These are phyloP conservation scores for Amorphotheca resinae DNA, from an alignment of 495 filamentous ascomycete genomes.

Conservation along the genomic window DNA sequence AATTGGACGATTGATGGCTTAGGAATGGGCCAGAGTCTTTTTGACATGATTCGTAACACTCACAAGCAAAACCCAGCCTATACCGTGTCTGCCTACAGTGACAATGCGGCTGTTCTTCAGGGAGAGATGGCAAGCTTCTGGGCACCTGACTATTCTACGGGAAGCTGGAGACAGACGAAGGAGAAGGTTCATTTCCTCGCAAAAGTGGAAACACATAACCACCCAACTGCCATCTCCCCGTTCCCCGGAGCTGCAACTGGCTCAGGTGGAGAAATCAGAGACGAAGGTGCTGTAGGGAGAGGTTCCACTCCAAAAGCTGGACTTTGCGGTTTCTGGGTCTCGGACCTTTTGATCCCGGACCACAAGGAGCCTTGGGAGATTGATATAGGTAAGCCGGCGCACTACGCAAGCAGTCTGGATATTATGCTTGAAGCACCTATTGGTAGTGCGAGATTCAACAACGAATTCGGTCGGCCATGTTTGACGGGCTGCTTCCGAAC, in stretches of 20 bases:
- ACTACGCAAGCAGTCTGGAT: constrained; percentile 85
- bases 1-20: constrained; percentile 93
- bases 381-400: constrained; percentile 76
- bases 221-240: constrained; percentile 90
- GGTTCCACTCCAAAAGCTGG: constrained; percentile 92
- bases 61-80: constrained; percentile 64
- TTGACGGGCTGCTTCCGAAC: constrained; percentile 85
- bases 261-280: constrained; percentile 86
- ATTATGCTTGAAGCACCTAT: constrained; percentile 97
- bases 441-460: constrained; percentile 90
- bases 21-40: constrained; percentile 63
- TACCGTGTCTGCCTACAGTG: constrained; percentile 90
- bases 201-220: constrained; percentile 97
- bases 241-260: constrained; percentile 83
- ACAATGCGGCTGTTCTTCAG: constrained; percentile 88
- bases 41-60: constrained; percentile 92
- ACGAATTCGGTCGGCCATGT: constrained; percentile 92
- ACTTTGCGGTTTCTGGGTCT: constrained; percentile 85
- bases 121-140: constrained; percentile 65
- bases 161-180: constrained; percentile 77
- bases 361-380: constrained; percentile 77
- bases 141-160: constrained; percentile 74
- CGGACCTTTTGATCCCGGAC: constrained; percentile 79
- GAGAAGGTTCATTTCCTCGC: constrained; percentile 79
- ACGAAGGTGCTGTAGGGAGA: constrained; percentile 87